Evolutionary conservation across 805 yeast species (phyloP).

Genomic region (Candida orba): DNA sequence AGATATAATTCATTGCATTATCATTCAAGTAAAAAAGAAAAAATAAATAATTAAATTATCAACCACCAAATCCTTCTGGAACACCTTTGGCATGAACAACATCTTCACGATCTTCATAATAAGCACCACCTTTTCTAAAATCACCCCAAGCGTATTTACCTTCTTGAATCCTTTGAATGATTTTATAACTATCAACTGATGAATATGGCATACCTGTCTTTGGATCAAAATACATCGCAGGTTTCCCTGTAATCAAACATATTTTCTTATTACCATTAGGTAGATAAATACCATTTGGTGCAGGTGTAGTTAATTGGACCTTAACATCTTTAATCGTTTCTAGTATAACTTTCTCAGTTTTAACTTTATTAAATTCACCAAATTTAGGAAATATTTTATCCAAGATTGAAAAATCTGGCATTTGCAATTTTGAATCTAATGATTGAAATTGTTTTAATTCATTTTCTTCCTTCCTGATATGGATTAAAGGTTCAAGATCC

Average conservation of each 20-base stretch:
- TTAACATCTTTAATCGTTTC: slow-evolving; percentile 42
- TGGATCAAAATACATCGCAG: slow-evolving; percentile 84
- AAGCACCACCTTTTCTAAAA: slow-evolving; percentile 41
- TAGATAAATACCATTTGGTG: slow-evolving; percentile 67
- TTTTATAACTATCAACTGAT: slow-evolving; percentile 71
- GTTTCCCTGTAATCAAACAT: slow-evolving; percentile 72
- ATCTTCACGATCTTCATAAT: slow-evolving; percentile 31
- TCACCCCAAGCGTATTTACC: slow-evolving; percentile 50
- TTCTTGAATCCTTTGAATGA: slow-evolving; percentile 50
- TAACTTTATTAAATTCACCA: slow-evolving; percentile 44
- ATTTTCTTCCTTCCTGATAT: slow-evolving; percentile 28
- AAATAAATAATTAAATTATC: no score
- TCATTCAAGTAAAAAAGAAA: not conserved
- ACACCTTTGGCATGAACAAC: slow-evolving; percentile 72
- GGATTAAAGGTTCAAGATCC: slow-evolving; percentile 44
- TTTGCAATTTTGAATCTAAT: slow-evolving; percentile 29
- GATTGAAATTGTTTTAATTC: slow-evolving; percentile 9
- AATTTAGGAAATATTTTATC: slow-evolving; percentile 40
- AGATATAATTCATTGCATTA: not conserved
- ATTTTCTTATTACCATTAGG: slow-evolving; percentile 61
- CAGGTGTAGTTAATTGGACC: slow-evolving; percentile 51
- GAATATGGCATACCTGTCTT: slow-evolving; percentile 80
- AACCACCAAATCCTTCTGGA: slow-evolving; percentile 69
- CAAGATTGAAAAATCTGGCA: slow-evolving; percentile 33
- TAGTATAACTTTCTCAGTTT: slow-evolving; percentile 35